phyloP scores from a whole-genome alignment of 2,329 filamentous ascomycete species.

The Bipolaris oryzae region DNA sequence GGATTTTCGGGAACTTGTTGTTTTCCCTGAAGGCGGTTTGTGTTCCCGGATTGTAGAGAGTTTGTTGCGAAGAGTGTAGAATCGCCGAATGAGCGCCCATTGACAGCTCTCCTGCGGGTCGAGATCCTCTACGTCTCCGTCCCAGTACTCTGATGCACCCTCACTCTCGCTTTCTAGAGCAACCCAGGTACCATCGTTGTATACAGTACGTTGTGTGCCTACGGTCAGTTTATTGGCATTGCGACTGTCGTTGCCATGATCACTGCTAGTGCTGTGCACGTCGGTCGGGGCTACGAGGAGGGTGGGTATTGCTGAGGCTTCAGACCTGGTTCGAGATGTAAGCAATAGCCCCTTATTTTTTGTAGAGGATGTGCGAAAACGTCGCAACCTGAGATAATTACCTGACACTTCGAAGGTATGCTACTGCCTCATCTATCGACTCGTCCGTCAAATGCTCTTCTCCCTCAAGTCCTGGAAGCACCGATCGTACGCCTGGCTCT shows the following conservation, averaged over 20 bases:
- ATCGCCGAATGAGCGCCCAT: constrained; percentile 67
- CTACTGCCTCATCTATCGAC: constrained; percentile 37
- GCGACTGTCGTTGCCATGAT: constrained; percentile 2
- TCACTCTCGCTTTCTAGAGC: constrained; percentile 51
- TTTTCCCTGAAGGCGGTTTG: not conserved
- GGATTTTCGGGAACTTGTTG: not conserved
- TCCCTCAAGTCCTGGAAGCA: constrained; percentile 37
- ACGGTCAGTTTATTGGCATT: constrained; percentile 55
- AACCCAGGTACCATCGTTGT: constrained; percentile 79
- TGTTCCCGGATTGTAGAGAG: constrained; percentile 60
- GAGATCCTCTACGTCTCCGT: constrained; percentile 13
- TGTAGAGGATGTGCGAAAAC: not conserved
- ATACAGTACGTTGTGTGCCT: constrained; percentile 65
- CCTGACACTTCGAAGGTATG: constrained; percentile 46
- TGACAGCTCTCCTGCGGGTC: constrained; percentile 70
- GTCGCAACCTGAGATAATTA: constrained; percentile 14
- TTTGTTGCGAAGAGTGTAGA: constrained; percentile 65
- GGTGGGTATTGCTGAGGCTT: constrained; percentile 76
- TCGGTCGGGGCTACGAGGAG: constrained; percentile 63
- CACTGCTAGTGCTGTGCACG: constrained; percentile 15
- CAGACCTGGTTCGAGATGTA: constrained; percentile 60
- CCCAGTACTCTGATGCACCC: constrained; percentile 19
- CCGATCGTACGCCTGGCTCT: constrained; percentile 38
- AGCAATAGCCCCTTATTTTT: constrained; percentile 8
- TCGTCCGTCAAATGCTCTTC: constrained; percentile 37